phyloP scores from a whole-genome alignment of 192 early-diverging fungal genomes.

The Podila horticola region DNA sequence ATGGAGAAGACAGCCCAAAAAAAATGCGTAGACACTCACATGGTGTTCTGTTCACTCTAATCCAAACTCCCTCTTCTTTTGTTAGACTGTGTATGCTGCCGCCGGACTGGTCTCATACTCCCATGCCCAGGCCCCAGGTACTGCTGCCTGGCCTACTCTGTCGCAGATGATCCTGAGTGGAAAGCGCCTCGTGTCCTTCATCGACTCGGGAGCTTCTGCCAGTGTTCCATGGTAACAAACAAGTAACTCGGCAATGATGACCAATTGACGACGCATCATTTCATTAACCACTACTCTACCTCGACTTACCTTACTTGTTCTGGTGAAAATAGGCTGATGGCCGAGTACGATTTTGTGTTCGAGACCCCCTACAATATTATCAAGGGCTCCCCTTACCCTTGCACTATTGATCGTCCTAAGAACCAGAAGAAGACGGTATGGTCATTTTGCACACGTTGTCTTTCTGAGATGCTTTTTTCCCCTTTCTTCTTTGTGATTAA shows the following conservation, averaged over 20 bases:
- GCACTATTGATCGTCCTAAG: slow-evolving; percentile 66
- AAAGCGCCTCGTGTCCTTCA: slow-evolving; percentile 74
- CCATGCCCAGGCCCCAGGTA: slow-evolving; percentile 56
- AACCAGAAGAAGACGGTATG: slow-evolving; percentile 41
- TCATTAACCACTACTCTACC: neutral
- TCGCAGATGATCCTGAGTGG: slow-evolving; percentile 67
- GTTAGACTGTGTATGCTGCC: slow-evolving; percentile 27
- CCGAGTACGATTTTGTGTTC: slow-evolving; percentile 73
- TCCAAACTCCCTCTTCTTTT: neutral
- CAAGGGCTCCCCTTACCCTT: slow-evolving; percentile 60
- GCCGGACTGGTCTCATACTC: slow-evolving; percentile 66
- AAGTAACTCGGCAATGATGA: too few relatives aligned
- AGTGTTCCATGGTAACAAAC: slow-evolving; percentile 67
- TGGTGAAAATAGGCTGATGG: slow-evolving; percentile 58
- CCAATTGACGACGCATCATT: too few relatives aligned
- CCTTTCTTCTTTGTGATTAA: too few relatives aligned
- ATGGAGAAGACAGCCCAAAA: too few relatives aligned
- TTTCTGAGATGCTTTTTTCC: neutral
- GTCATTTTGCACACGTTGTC: neutral
- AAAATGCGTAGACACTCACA: neutral
- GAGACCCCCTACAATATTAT: slow-evolving; percentile 74
- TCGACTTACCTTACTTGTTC: neutral
- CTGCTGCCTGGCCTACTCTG: slow-evolving; percentile 74
- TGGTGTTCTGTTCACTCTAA: neutral
- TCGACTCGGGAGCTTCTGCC: slow-evolving; percentile 64